phyloP scores from a whole-genome alignment of 139 green algal genomes.

The Chlamydomonas applanata region DNA sequence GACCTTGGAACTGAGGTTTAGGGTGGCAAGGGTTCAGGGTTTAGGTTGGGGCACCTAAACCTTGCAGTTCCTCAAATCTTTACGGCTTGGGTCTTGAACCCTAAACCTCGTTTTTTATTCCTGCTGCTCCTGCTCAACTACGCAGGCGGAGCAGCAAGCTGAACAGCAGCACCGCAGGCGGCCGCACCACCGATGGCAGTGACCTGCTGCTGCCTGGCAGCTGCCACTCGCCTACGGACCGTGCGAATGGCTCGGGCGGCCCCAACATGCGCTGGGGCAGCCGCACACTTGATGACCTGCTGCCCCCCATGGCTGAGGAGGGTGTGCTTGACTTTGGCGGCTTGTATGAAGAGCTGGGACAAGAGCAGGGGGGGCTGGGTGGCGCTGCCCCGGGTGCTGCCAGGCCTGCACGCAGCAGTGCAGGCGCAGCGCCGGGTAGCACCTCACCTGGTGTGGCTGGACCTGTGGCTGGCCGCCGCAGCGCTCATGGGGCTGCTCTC shows the following conservation, averaged over 20 bases:
- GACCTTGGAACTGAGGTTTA: no score
- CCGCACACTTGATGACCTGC: constrained; percentile 7
- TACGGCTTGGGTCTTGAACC: no score
- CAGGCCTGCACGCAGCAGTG: neutral
- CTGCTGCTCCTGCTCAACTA: neutral
- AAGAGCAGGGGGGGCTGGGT: neutral
- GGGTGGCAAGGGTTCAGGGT: no score
- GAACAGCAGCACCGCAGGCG: neutral
- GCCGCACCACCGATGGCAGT: neutral
- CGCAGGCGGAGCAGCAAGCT: neutral
- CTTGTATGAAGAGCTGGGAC: neutral
- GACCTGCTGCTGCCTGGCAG: constrained; percentile 13
- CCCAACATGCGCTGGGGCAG: constrained; percentile 6
- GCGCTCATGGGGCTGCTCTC: neutral
- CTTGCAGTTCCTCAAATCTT: no score
- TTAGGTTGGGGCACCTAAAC: no score
- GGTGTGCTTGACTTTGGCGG: neutral
- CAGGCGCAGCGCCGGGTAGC: neutral
- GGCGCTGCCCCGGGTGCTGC: neutral
- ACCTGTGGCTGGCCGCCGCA: neutral
- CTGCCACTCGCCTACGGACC: neutral
- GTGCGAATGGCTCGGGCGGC: neutral
- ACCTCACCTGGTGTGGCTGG: neutral
- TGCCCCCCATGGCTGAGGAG: constrained; percentile 1
- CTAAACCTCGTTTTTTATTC: no score